Conservation (phyloP, 139 green algal genomes). For the Desmodesmus armatus region DNA sequence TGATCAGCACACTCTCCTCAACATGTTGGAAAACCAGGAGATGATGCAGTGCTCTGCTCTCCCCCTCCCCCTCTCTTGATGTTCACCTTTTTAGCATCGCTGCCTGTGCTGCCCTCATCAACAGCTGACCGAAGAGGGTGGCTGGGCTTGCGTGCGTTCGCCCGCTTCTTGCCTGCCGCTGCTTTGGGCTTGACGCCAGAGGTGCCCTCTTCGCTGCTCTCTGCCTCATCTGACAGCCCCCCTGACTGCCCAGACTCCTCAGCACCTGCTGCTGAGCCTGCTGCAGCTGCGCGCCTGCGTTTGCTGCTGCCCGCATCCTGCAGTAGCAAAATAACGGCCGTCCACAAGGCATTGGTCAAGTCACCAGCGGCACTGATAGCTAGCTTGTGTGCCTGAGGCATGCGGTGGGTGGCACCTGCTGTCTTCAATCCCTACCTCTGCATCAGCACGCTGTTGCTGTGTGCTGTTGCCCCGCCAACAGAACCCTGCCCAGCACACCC, state of each 20-base stretch:
- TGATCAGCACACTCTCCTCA: too few relatives aligned
- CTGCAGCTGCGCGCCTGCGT: background rate
- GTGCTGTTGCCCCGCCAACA: too few relatives aligned
- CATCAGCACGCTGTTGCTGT: too few relatives aligned
- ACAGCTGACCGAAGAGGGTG: background rate
- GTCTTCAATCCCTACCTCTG: too few relatives aligned
- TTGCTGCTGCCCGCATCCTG: too few relatives aligned
- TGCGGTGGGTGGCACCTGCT: too few relatives aligned
- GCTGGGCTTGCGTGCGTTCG: background rate
- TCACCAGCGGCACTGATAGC: too few relatives aligned
- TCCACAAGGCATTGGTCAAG: too few relatives aligned
- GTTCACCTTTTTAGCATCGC: background rate
- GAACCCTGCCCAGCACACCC: background rate
- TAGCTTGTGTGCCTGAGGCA: too few relatives aligned
- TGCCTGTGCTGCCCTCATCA: slow-evolving; percentile 20
- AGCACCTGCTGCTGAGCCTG: background rate
- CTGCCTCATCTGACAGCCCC: background rate
- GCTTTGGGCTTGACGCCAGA: too few relatives aligned
- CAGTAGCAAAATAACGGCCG: too few relatives aligned
- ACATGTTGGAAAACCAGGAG: too few relatives aligned
- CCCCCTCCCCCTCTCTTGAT: background rate
- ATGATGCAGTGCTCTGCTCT: background rate
- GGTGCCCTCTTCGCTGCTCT: background rate
- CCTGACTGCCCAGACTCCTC: background rate
- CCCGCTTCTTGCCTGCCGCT: slow-evolving; percentile 16